Base-by-base conservation (phyloP, 2,329 filamentous ascomycete genomes). In the Sporothrix humicola region DNA sequence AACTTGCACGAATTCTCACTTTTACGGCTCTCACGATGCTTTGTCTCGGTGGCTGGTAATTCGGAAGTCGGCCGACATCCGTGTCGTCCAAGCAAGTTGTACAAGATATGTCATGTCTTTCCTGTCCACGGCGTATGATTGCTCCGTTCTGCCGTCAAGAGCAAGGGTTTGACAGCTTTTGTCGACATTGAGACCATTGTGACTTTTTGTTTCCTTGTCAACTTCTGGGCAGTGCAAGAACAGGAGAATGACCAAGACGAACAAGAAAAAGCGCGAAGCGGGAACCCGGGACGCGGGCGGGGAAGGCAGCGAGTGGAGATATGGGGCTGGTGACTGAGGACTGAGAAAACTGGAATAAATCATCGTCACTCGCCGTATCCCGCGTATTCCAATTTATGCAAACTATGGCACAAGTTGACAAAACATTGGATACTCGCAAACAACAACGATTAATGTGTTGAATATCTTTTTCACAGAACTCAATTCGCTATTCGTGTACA, bases 321-420 rank as follows among this genome's bases (percentile, higher is more conserved):
- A 8, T 20, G 52, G 20, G 9, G 52, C 8, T 15, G 52, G 52
- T 5, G 52, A 54, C 9, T 9, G 52, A 54, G 1, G 52, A 56
- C 6, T 9, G 20, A 56, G 20, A 56, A 56, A 12, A 26, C 8
- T 4, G 23, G 13, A 7, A 56, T 23, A 26, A 26, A 26, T 9
- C 13, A 54, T 20, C 15, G 52, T 8, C 52, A 9, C 3, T 9
- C 52, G 13, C 23, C 56, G 23, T 31, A 15, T 58, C 23, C 56
- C 56, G 56, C 56, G 56, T 31, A 58, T 58, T 58, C 23, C 20
- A 26, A 56, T 56, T 26, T 26, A 26, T 56, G 20, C 54, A 56
- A 56, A 26, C 31, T 3, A 37, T 37, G 31, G 31, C 31, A 37
- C 3, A 37, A 37, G 31, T 37, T 37, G 4, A 7, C 31, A 37